Conservation (phyloP, 2,329 filamentous ascomycete species). For the Pyrenochaeta sp. region DNA sequence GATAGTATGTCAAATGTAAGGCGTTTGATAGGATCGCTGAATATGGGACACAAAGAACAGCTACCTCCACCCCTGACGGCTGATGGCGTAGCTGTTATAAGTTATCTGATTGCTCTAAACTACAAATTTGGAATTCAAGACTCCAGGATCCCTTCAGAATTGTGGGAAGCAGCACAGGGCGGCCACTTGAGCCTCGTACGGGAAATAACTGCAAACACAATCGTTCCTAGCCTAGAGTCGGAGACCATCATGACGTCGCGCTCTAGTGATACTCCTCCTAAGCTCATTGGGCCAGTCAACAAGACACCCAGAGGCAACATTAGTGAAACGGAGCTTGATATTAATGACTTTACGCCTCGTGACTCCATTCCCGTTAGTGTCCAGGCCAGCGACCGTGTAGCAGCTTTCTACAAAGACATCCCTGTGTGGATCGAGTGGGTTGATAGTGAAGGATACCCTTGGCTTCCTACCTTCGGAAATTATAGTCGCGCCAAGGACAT, state of each 20-base stretch:
- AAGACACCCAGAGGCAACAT: not conserved
- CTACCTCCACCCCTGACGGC: not conserved
- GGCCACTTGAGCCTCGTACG: not conserved
- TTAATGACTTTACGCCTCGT: not conserved
- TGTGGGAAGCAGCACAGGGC: not conserved
- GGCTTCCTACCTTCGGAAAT: not conserved
- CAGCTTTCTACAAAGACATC: not conserved
- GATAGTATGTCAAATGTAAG: not conserved
- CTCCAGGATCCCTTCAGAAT: not conserved
- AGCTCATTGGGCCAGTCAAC: too few species aligned
- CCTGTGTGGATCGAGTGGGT: not conserved
- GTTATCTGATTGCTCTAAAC: not conserved
- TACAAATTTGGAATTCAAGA: not conserved
- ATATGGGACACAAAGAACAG: not conserved
- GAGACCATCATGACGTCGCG: too few species aligned
- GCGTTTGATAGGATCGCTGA: not conserved
- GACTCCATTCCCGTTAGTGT: too few species aligned
- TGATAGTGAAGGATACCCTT: not conserved
- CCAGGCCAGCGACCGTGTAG: not conserved
- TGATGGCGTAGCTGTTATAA: not conserved
- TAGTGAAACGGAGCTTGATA: not conserved
- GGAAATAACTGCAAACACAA: not conserved
- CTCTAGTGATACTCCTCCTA: too few species aligned
- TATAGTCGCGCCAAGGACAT: not conserved
- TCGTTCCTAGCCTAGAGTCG: too few species aligned